Base-by-base conservation (phyloP, 73 alveolate genomes). In the Paramecium caudatum region DNA sequence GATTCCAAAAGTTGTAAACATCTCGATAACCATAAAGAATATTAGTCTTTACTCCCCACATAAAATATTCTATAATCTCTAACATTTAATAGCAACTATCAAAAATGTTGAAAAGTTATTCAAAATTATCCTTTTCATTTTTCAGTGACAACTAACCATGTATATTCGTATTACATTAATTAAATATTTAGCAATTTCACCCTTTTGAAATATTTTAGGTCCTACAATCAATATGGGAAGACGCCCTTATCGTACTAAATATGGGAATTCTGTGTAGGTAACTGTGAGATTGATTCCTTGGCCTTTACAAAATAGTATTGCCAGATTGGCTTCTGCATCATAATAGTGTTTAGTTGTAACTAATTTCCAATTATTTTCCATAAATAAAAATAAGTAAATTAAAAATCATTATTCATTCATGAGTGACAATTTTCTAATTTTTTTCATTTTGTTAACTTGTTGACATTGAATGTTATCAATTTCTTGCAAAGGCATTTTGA, bases 341-440 rank as follows among this genome's bases (percentile, higher is more conserved):
- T 68, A 68, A 16, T 68, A 68, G 4, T 13, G 37, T 4, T 32
- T 34, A 6, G 84, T 16, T 34, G n/a, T 34, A 3, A 68, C 34
- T 68, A 68, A 68, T 68, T 68, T 68, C 84, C 84, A 68, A 34
- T 47, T 32, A 68, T 68, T 68, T 32, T 55, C 80, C 80, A 55
- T 55, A 55, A 55, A 19, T 55, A 55, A 55, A 55, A 32, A 68
- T 34, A 68, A 68, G 50, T 27, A 13, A 3, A 34, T 34, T 32
- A 3, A n/a, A 15, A 68, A 32, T 68, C 47, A 68, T 68, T n/a
- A 68, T 68, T 68, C 50, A 68, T 68, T 68, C 2, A 68, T 34
- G 3, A 68, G 17, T 34, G 84, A 32, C 8, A 68, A 37, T 34
- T 37, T 68, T 68, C 84, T 68, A 32, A 68, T 68, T 68, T 68